Evolutionary conservation across 768 basidiomycete species (phyloP), one percentile per base, ranked within the genome.

Genomic region (Mycena sanguinolenta): DNA sequence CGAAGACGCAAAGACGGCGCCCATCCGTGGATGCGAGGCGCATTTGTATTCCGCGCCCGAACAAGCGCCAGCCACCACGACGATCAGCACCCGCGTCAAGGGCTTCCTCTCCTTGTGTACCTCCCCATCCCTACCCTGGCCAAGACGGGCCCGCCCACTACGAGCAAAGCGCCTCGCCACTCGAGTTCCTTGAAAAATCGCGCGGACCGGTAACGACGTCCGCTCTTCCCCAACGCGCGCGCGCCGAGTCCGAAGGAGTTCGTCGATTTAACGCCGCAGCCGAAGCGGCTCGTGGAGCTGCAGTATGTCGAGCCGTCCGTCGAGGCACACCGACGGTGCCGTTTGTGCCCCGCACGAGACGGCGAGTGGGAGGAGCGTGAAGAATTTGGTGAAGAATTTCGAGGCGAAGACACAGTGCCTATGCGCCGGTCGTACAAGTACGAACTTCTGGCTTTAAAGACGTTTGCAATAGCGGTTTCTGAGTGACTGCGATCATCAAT

Each of bases 291-390:
- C 14, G 88, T 91, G 4, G 85, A 92, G 58, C 81, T 93, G 42
- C 79, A 83, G 27, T 86, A 88, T 58, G 84, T 82, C 28, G 80
- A 85, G 17, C 78, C 83, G 9, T 80, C 83, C 21, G 77, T 79
- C 3, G 75, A 75, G 21, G 71, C 74, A 21, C 73, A 49, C 60
- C 75, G 25, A 71, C 67, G n/a, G 70, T 74, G 2, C 73, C 74
- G 30, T 65, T 70, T 13, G 70, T 77, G 27, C 78, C 54, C 82
- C 82, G n/a, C 81, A 92, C n/a, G n/a, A n/a, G 66, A 82, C 90
- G 75, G 89, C 87, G 67, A 92, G 93, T 74, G 88, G 87, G 16
- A 84, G 86, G 60, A 93, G 92, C 74, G 93, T 95, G 66, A 92
- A 87, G 79, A 92, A 94, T 60, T 77, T 95, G 63, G 88, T 94